Conservation (phyloP, 495 filamentous ascomycete genomes). For the Aeminium ludgeri region DNA sequence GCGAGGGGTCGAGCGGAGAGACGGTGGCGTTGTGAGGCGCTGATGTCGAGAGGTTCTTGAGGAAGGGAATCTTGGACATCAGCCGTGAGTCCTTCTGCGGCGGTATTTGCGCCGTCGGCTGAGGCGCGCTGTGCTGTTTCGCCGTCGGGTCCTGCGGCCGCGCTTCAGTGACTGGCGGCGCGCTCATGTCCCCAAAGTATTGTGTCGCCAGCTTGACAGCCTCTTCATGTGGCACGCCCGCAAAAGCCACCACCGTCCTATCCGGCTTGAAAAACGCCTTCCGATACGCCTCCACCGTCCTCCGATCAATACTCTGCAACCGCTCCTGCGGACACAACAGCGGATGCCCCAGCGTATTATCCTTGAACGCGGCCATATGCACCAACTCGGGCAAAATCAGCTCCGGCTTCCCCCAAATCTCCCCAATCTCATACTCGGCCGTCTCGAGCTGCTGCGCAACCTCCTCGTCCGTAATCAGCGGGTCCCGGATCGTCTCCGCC, state of each 20-base stretch:
- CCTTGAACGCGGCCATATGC: constrained; percentile 85
- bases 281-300: constrained; percentile 61
- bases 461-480: constrained; percentile 78
- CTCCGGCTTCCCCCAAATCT: constrained; percentile 97
- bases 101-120: constrained; percentile 21
- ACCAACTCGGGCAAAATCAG: constrained; percentile 89
- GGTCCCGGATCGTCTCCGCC: constrained; percentile 86
- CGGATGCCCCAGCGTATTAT: constrained; percentile 90
- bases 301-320: constrained; percentile 55
- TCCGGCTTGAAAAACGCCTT: constrained; percentile 75
- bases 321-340: constrained; percentile 79
- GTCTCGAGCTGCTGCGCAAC: constrained; percentile 73
- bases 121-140: constrained; percentile 21
- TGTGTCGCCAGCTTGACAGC: constrained; percentile 66
- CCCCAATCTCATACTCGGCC: constrained; percentile 84
- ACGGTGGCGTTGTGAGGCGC: constrained; percentile 44
- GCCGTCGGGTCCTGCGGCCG: constrained; percentile 9
- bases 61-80: constrained; percentile 75
- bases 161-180: too few relatives aligned
- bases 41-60: constrained; percentile 74
- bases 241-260: constrained; percentile 85
- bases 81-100: constrained; percentile 40
- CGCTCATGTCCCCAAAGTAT: constrained; percentile 89
- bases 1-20: constrained; percentile 22
- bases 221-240: constrained; percentile 67